A percentile compares a stretch with the other conserved stretches of the same genome.
Conservation (phyloP, 768 basidiomycete species). For the Suillus brevipes region DNA sequence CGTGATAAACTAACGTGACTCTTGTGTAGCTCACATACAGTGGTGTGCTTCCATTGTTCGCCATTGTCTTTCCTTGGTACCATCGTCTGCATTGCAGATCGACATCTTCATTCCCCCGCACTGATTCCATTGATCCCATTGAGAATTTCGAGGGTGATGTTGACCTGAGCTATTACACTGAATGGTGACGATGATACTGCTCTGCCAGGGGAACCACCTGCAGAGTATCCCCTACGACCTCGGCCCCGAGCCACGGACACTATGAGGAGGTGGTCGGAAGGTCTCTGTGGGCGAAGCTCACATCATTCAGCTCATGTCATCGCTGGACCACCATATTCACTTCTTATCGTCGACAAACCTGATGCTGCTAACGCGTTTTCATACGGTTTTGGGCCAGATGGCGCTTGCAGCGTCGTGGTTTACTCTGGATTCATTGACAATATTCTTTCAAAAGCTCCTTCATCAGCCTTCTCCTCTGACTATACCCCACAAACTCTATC, state of each 20-base stretch:
- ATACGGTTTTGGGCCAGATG: slow-evolving; percentile 91
- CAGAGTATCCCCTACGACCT: slow-evolving; percentile 77
- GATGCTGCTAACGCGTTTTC: slow-evolving; percentile 89
- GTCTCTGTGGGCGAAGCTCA: slow-evolving; percentile 44
- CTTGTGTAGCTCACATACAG: slow-evolving; percentile 60
- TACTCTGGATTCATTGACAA: slow-evolving; percentile 93
- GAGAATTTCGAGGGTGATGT: slow-evolving; percentile 36
- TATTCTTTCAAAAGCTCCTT: slow-evolving; percentile 54
- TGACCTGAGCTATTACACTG: slow-evolving; percentile 45
- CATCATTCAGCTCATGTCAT: slow-evolving; percentile 53
- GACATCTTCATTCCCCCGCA: slow-evolving; percentile 49
- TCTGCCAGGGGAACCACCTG: slow-evolving; percentile 68
- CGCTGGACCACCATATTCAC: slow-evolving; percentile 84
- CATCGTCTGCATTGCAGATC: slow-evolving; percentile 51
- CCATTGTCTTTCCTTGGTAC: slow-evolving; percentile 57
- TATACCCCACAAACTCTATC: slow-evolving; percentile 14
- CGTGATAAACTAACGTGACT: background rate
- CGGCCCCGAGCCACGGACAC: slow-evolving; percentile 77
- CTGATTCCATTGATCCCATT: slow-evolving; percentile 26
- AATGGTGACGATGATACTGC: slow-evolving; percentile 69
- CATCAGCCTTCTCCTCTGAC: slow-evolving; percentile 24
- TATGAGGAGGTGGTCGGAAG: slow-evolving; percentile 58
- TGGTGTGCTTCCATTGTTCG: slow-evolving; percentile 72
- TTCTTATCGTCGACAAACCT: slow-evolving; percentile 84
- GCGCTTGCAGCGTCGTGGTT: slow-evolving; percentile 90